Percentiles rank a stretch among this genome's conserved stretches.
Evolutionary conservation across 2,329 filamentous ascomycete genomes (phyloP).

Genomic region (Trichoderma sp.): DNA sequence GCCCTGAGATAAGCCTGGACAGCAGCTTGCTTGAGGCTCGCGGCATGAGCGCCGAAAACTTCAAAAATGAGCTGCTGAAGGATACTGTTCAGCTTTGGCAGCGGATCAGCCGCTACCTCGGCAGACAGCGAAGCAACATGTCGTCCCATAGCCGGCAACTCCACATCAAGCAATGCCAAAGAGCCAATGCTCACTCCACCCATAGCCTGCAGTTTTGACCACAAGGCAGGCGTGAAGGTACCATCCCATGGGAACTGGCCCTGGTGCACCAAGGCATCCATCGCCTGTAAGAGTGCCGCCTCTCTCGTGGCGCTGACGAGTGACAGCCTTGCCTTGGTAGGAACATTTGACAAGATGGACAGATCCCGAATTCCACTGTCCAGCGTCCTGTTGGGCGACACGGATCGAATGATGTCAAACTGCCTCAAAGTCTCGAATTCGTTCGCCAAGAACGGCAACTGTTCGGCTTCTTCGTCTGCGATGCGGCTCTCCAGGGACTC

Average conservation of each 20-base stretch:
- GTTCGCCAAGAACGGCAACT: conserved; percentile 53
- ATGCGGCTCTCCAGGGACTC: conserved; percentile 52
- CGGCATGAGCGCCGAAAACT: conserved; percentile 46
- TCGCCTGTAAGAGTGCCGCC: conserved; percentile 48
- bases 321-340: conserved; percentile 41
- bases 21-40: conserved; percentile 37
- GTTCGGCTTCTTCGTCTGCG: conserved; percentile 45
- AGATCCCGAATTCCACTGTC: conserved; percentile 19
- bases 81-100: conserved; percentile 51
- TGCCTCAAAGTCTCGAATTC: conserved; percentile 63
- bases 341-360: conserved; percentile 51
- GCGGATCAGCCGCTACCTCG: conserved; percentile 54
- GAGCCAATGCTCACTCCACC: conserved; percentile 60
- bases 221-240: conserved; percentile 49
- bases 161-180: conserved; percentile 64
- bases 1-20: conserved; percentile 36
- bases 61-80: conserved; percentile 51
- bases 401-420: conserved; percentile 47
- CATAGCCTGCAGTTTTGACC: conserved; percentile 57
- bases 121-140: conserved; percentile 55
- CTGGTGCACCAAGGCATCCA: conserved; percentile 51
- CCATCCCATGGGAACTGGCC: conserved; percentile 46
- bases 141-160: conserved; percentile 63
- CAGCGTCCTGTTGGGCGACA: conserved; percentile 9
- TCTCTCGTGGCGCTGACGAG: conserved; percentile 41